Conservation (phyloP, 139 green algal species). For the Gonium pectorale region DNA sequence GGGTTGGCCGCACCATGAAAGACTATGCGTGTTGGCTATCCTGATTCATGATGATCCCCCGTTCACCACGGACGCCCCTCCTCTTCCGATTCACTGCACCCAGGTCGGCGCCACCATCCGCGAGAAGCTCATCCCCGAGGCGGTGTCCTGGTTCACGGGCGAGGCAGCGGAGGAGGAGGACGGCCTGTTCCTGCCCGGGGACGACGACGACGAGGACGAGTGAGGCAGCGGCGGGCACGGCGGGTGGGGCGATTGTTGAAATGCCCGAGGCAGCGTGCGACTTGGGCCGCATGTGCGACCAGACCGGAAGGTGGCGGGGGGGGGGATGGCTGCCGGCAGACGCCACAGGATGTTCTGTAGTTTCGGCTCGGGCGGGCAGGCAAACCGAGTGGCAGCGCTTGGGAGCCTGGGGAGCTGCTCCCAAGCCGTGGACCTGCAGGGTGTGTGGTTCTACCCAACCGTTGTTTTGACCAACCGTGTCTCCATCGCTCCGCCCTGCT, state of each 20-base stretch:
- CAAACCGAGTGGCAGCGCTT: no score
- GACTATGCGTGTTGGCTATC: no score
- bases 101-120: slow-evolving; percentile 73
- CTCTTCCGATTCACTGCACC: no score
- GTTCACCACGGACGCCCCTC: no score
- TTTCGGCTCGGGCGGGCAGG: background rate
- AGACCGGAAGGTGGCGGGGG: background rate
- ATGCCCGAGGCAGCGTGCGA: background rate
- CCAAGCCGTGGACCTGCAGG: no score
- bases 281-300: background rate
- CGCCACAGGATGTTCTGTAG: background rate
- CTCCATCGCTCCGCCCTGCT: background rate
- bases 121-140: slow-evolving; percentile 89
- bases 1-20: no score
- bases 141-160: slow-evolving; percentile 93
- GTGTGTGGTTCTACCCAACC: background rate
- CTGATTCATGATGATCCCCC: no score
- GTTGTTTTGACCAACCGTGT: background rate
- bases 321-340: background rate
- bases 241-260: slow-evolving; percentile 14
- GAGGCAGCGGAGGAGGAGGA: slow-evolving; percentile 85
- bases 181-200: slow-evolving; percentile 44
- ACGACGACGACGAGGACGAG: slow-evolving; percentile 71
- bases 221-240: no score
- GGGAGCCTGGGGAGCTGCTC: no score